A percentile compares a stretch with the other conserved stretches of the same genome.
Evolutionary conservation across 345 rosid species (phyloP).

Genomic region (Citrus mangshanensis): DNA sequence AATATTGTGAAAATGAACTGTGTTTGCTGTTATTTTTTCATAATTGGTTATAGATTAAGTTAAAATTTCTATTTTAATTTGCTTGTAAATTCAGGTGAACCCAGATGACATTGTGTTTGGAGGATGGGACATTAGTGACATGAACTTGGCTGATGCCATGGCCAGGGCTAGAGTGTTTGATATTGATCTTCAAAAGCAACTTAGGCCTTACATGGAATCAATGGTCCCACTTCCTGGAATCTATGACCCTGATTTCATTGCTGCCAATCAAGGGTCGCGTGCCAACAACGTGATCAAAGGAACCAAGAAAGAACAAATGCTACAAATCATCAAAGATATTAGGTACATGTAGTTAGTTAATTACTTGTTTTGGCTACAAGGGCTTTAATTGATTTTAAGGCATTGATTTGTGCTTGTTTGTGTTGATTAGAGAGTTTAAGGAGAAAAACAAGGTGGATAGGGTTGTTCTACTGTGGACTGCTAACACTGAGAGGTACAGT

Average conservation of each 20-base stretch:
- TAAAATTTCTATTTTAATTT: neutral
- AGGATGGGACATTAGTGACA: conserved; percentile 97
- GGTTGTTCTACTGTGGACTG: conserved; percentile 95
- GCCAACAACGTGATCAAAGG: conserved; percentile 89
- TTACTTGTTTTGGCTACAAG: neutral
- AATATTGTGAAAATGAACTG: conserved; percentile 1
- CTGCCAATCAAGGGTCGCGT: conserved; percentile 92
- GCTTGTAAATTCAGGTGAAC: conserved; percentile 49
- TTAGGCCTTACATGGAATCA: conserved; percentile 94
- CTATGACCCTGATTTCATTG: conserved; percentile 89
- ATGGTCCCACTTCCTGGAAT: conserved; percentile 93
- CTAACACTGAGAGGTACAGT: conserved; percentile 98
- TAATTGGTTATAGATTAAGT: neutral
- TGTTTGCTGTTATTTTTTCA: neutral
- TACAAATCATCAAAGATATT: conserved; percentile 80
- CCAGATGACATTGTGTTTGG: conserved; percentile 93
- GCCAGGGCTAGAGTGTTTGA: conserved; percentile 87
- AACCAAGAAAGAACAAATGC: conserved; percentile 79
- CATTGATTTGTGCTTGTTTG: neutral
- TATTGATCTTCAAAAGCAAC: conserved; percentile 87
- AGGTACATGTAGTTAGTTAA: conserved; percentile 36
- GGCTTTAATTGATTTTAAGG: neutral
- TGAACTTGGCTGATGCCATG: conserved; percentile 99
- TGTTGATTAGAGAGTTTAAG: conserved; percentile 74
- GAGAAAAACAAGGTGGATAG: conserved; percentile 79